These are phyloP conservation scores for Sporisorium scitamineum DNA, from an alignment of 1,284 basidiomycete genomes.

Conservation along the genomic window DNA sequence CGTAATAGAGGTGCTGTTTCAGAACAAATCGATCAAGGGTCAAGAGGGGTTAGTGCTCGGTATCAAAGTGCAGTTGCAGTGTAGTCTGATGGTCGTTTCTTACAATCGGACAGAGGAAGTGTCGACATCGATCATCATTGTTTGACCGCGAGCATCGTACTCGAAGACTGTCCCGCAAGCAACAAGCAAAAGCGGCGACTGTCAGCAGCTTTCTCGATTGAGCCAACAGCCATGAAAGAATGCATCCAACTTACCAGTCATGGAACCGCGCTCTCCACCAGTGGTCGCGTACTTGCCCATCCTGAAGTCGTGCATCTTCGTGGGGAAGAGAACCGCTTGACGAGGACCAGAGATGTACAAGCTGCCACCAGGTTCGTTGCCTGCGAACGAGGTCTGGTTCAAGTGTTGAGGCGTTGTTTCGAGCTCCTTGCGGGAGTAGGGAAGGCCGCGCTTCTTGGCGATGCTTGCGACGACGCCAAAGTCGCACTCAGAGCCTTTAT, in stretches of 20 bases:
- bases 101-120: conserved; percentile 52
- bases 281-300: conserved; percentile 49
- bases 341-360: conserved; percentile 40
- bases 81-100: conserved; percentile 9
- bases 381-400: not conserved
- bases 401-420: not conserved
- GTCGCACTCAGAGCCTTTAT: not conserved
- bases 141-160: conserved; percentile 45
- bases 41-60: not conserved
- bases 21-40: not conserved
- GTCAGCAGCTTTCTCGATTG: not conserved
- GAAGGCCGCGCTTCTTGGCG: conserved; percentile 26
- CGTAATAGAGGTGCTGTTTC: conserved; percentile 48
- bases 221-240: not conserved
- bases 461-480: conserved; percentile 7
- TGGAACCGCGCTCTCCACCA: conserved; percentile 42
- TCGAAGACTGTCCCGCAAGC: conserved; percentile 39
- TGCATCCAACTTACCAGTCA: conserved; percentile 33
- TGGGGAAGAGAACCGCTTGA: conserved; percentile 34
- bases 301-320: conserved; percentile 29
- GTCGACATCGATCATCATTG: conserved; percentile 57
- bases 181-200: not conserved
- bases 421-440: conserved; percentile 21
- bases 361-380: not conserved
- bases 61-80: not conserved